phyloP scores from a whole-genome alignment of 1,284 basidiomycete species.

The Trametes pubescens region DNA sequence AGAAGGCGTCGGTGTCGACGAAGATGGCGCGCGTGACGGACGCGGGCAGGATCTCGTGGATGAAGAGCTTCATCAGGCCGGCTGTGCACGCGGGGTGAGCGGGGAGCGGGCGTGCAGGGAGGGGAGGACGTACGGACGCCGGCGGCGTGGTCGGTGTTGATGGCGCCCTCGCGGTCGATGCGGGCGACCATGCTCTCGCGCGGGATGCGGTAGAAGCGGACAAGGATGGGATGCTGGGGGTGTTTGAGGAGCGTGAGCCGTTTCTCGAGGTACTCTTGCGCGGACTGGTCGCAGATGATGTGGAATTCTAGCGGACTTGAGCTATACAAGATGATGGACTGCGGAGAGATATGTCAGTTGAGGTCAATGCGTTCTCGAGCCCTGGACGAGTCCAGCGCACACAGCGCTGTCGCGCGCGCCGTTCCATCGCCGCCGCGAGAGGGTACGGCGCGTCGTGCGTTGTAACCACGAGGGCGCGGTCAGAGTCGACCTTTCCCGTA shows the following conservation, averaged over 20 bases:
- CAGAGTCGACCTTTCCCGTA: too few relatives aligned
- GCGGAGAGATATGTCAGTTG: not conserved
- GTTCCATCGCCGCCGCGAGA: too few relatives aligned
- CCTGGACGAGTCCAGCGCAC: too few relatives aligned
- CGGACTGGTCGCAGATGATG: slow-evolving; percentile 54
- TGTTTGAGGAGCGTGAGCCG: slow-evolving; percentile 48
- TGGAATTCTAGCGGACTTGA: slow-evolving; percentile 54
- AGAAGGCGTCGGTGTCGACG: slow-evolving; percentile 58
- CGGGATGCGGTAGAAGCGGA: slow-evolving; percentile 51
- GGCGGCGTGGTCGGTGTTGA: slow-evolving; percentile 55
- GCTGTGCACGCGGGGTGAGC: slow-evolving; percentile 38
- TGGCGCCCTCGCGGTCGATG: slow-evolving; percentile 54
- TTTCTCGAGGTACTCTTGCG: slow-evolving; percentile 47
- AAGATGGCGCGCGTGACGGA: slow-evolving; percentile 53
- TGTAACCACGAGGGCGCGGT: too few relatives aligned
- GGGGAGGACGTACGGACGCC: slow-evolving; percentile 49
- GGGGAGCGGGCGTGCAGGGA: not conserved
- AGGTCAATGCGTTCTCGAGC: too few relatives aligned
- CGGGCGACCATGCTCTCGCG: slow-evolving; percentile 52
- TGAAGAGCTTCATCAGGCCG: slow-evolving; percentile 56
- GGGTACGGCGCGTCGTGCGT: too few relatives aligned
- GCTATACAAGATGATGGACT: slow-evolving; percentile 57
- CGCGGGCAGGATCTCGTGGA: slow-evolving; percentile 52
- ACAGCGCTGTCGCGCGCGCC: too few relatives aligned
- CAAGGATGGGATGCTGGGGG: slow-evolving; percentile 46